Percentiles rank a stretch among this genome's conserved stretches.
phyloP scores from a whole-genome alignment of 2,329 filamentous ascomycete species.

The Penicillium thymicola region DNA sequence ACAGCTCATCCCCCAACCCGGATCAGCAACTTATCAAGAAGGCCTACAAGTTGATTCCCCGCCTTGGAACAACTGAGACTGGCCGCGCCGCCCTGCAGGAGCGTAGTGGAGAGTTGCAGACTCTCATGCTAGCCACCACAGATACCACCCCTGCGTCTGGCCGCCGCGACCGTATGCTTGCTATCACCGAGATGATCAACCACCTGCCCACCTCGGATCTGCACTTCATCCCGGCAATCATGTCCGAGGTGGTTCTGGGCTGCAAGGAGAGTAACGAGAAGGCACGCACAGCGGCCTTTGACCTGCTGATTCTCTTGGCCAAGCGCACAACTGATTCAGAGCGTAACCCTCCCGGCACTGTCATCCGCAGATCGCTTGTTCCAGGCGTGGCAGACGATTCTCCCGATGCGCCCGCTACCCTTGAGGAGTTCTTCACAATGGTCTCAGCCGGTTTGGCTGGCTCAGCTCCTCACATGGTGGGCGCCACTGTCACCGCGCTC shows the following conservation, averaged over 20 bases:
- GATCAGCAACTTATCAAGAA: conserved; percentile 98
- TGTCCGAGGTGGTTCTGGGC: conserved; percentile 92
- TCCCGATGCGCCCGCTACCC: conserved; percentile 69
- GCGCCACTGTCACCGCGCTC: conserved; percentile 90
- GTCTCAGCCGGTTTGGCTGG: conserved; percentile 92
- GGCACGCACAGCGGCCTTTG: conserved; percentile 83
- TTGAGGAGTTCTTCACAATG: conserved; percentile 98
- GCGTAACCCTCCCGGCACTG: conserved; percentile 53
- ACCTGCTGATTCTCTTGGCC: conserved; percentile 83
- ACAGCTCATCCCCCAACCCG: conserved; percentile 49
- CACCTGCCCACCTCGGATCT: conserved; percentile 74
- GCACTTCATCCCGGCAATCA: conserved; percentile 86
- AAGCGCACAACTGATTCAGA: conserved; percentile 71
- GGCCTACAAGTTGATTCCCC: conserved; percentile 94
- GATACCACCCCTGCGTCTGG: conserved; percentile 86
- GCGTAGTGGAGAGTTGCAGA: conserved; percentile 73
- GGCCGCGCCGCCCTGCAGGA: conserved; percentile 74
- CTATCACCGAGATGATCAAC: conserved; percentile 75
- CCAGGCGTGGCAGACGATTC: conserved; percentile 81
- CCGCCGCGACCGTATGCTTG: conserved; percentile 78
- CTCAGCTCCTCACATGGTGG: conserved; percentile 94
- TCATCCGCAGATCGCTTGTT: conserved; percentile 85
- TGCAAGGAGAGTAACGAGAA: conserved; percentile 98
- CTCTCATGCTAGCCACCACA: conserved; percentile 72
- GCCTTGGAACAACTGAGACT: conserved; percentile 74